These are phyloP conservation scores for Gentiana straminea DNA, from an alignment of 257 asterid species.

Conservation along the genomic window DNA sequence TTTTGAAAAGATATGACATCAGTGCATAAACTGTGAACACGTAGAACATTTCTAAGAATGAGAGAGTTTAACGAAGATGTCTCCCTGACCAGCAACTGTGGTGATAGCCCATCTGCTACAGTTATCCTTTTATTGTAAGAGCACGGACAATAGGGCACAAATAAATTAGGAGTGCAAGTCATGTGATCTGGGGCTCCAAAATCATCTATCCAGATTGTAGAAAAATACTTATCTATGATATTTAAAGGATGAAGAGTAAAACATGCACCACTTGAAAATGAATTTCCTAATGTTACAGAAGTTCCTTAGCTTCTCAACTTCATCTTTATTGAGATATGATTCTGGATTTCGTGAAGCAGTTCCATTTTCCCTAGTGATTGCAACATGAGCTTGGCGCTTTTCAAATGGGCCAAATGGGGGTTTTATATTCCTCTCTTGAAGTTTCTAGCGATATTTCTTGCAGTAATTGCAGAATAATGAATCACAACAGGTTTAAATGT, in stretches of 20 bases:
- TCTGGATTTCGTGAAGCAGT: too few species aligned
- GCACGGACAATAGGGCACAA: background rate
- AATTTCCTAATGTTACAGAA: background rate
- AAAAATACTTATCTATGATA: background rate
- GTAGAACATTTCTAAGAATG: too few species aligned
- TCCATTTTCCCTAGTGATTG: background rate
- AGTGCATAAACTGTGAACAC: too few species aligned
- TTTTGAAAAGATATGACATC: too few species aligned
- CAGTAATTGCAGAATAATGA: background rate
- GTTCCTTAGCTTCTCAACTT: background rate
- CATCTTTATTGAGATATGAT: background rate
- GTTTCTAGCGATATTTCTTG: background rate
- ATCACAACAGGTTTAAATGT: background rate
- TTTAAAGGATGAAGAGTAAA: background rate
- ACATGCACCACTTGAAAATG: background rate
- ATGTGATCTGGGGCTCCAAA: background rate
- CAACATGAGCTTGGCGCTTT: background rate
- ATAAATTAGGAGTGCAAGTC: background rate
- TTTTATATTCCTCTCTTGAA: background rate
- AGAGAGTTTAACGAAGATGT: background rate
- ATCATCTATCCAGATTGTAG: background rate
- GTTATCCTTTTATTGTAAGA: background rate
- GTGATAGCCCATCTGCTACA: background rate
- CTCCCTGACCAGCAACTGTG: background rate
- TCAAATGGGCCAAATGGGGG: background rate